Conservation (phyloP, 2,329 filamentous ascomycete genomes). For the Paraphoma chrysanthemicola region DNA sequence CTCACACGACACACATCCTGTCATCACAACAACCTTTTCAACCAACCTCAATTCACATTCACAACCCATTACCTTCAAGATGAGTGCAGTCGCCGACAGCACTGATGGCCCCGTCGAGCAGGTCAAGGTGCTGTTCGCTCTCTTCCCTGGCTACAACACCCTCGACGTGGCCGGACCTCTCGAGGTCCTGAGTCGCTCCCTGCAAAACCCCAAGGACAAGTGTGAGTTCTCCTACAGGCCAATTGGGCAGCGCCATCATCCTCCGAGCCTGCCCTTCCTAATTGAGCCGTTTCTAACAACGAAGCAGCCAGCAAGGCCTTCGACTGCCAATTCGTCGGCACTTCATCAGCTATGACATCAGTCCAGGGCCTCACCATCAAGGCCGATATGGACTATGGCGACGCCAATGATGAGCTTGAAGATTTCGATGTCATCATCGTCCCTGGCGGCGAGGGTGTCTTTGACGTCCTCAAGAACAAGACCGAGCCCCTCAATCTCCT, state of each 20-base stretch:
- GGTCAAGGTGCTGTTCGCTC: constrained; percentile 67
- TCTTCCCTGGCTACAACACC: constrained; percentile 63
- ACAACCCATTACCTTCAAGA: constrained; percentile 35
- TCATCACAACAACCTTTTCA: constrained; percentile 20
- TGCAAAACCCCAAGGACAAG: constrained; percentile 61
- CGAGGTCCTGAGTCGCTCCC: constrained; percentile 63
- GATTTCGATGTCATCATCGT: constrained; percentile 83
- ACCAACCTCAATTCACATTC: constrained; percentile 15
- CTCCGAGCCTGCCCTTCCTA: neutral
- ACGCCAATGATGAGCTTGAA: constrained; percentile 74
- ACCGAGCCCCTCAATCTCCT: constrained; percentile 69
- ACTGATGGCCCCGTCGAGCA: constrained; percentile 59
- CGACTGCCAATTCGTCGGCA: constrained; percentile 60
- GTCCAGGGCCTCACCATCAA: constrained; percentile 72
- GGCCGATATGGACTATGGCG: constrained; percentile 78
- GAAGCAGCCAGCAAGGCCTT: constrained; percentile 60
- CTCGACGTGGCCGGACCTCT: constrained; percentile 65
- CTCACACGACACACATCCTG: constrained; percentile 25
- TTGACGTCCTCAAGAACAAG: constrained; percentile 70
- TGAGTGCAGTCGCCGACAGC: constrained; percentile 50
- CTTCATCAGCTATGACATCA: constrained; percentile 56
- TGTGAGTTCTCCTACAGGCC: constrained; percentile 43
- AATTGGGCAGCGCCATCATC: constrained; percentile 2
- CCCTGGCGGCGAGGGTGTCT: constrained; percentile 70
- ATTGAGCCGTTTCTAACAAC: constrained; percentile 27